Percentiles rank a stretch among this genome's conserved stretches.
Evolutionary conservation across 176 grass and related monocot species (phyloP).

Genomic region (Chrysopogon serrulatus): DNA sequence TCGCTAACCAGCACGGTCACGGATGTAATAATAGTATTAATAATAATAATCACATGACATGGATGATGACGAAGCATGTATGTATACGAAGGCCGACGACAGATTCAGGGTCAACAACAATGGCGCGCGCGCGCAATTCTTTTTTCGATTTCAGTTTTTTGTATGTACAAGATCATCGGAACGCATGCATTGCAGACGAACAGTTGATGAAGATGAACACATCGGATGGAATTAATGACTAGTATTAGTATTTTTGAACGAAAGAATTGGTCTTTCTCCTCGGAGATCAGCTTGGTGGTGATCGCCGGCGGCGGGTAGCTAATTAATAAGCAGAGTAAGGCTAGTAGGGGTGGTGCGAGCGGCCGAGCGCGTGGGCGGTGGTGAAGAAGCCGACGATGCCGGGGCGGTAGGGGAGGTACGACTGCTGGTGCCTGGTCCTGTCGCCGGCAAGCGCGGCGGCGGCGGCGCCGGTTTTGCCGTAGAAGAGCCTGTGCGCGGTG

Average conservation of each 20-base stretch:
- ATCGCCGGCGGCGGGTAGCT: background rate
- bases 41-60: background rate
- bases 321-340: background rate
- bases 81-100: background rate
- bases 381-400: conserved; percentile 49
- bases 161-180: background rate
- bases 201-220: background rate
- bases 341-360: conserved; percentile 37
- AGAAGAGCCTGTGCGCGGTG: conserved; percentile 60
- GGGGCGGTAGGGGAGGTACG: conserved; percentile 57
- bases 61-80: background rate
- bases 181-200: background rate
- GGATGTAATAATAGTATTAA: background rate
- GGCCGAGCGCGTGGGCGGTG: conserved; percentile 32
- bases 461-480: background rate
- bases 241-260: too few relatives aligned
- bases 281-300: background rate
- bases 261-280: background rate
- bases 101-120: conserved; percentile 9
- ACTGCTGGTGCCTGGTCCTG: conserved; percentile 24
- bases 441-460: background rate
- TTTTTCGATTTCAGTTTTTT: background rate
- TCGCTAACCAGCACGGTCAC: background rate
- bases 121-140: background rate
- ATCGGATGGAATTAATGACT: background rate